These are phyloP conservation scores for Fonsecaea pedrosoi DNA, from an alignment of 2,329 filamentous ascomycete species.

Conservation along the genomic window DNA sequence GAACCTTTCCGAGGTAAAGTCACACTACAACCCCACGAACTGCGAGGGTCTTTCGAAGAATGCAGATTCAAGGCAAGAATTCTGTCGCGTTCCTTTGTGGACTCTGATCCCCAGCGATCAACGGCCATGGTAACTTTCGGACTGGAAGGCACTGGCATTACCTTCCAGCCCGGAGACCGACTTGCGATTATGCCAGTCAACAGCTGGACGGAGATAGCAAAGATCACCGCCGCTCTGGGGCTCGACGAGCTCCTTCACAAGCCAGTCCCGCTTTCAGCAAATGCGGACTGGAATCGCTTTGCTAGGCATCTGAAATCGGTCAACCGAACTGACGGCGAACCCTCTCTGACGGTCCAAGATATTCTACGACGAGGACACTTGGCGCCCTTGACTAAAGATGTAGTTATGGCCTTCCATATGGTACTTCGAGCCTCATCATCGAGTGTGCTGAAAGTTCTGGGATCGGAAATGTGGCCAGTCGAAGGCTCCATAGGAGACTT, in stretches of 20 bases:
- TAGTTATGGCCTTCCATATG: slow-evolving; percentile 27
- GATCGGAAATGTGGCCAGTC: slow-evolving; percentile 31
- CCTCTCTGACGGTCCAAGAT: slow-evolving; percentile 27
- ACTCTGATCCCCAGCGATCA: slow-evolving; percentile 20
- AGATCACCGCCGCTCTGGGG: slow-evolving; percentile 28
- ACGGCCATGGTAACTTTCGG: slow-evolving; percentile 30
- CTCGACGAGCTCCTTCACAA: slow-evolving; percentile 24
- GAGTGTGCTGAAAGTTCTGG: slow-evolving; percentile 23
- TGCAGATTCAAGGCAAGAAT: slow-evolving; percentile 32
- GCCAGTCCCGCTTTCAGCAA: slow-evolving; percentile 17
- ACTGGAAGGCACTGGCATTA: slow-evolving; percentile 28
- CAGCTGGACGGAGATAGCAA: slow-evolving; percentile 28
- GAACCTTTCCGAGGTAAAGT: slow-evolving; percentile 31
- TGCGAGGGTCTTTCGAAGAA: slow-evolving; percentile 29
- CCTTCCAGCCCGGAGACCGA: slow-evolving; percentile 30
- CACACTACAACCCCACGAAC: slow-evolving; percentile 25
- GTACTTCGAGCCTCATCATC: slow-evolving; percentile 29
- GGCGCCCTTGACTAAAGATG: slow-evolving; percentile 26
- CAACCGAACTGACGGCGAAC: slow-evolving; percentile 1
- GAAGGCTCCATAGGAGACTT: slow-evolving; percentile 30
- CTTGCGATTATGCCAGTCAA: slow-evolving; percentile 31
- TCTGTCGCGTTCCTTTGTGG: slow-evolving; percentile 26
- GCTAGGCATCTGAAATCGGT: slow-evolving; percentile 26
- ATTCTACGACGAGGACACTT: slow-evolving; percentile 30
- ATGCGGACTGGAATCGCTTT: slow-evolving; percentile 26